These are phyloP conservation scores for Aspergillus sclerotialis DNA, from an alignment of 2,329 filamentous ascomycete genomes.

Conservation along the genomic window DNA sequence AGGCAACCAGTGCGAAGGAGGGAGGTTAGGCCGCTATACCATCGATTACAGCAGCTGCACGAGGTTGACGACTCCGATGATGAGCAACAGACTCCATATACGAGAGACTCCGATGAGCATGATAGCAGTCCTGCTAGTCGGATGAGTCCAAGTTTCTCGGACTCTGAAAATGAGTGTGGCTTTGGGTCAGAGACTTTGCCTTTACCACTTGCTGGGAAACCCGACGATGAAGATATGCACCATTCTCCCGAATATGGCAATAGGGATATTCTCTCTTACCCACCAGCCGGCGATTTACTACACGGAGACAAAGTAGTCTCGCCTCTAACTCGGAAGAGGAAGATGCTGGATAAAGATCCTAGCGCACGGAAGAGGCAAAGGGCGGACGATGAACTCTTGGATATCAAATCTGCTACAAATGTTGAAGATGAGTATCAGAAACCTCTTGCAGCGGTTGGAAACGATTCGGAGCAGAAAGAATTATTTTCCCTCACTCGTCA, in stretches of 20 bases:
- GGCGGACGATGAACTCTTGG: conserved; percentile 75
- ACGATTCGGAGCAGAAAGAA: too few species aligned
- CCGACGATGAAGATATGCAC: too few species aligned
- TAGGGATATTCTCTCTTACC: conserved; percentile 9
- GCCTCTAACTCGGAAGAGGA: conserved; percentile 60
- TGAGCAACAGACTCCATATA: conserved; percentile 61
- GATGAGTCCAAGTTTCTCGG: conserved; percentile 47
- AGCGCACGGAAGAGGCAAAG: conserved; percentile 71
- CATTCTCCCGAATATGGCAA: conserved; percentile 5
- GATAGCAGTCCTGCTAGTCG: conserved; percentile 77
- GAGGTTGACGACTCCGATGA: conserved; percentile 84
- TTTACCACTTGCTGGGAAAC: conserved; percentile 12
- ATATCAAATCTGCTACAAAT: conserved; percentile 51
- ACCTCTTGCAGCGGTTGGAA: background rate
- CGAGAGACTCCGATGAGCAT: conserved; percentile 74
- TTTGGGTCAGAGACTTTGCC: conserved; percentile 20
- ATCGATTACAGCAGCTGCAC: conserved; percentile 66
- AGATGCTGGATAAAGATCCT: conserved; percentile 63
- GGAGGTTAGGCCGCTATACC: conserved; percentile 72
- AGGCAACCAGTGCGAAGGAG: conserved; percentile 50
- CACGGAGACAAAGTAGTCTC: conserved; percentile 44
- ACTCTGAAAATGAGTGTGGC: conserved; percentile 42
- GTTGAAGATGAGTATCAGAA: conserved; percentile 39
- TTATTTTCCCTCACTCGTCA: background rate
- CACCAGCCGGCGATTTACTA: conserved; percentile 13